These are phyloP conservation scores for Antrodiella citrinella DNA, from an alignment of 768 basidiomycete species.

Conservation along the genomic window DNA sequence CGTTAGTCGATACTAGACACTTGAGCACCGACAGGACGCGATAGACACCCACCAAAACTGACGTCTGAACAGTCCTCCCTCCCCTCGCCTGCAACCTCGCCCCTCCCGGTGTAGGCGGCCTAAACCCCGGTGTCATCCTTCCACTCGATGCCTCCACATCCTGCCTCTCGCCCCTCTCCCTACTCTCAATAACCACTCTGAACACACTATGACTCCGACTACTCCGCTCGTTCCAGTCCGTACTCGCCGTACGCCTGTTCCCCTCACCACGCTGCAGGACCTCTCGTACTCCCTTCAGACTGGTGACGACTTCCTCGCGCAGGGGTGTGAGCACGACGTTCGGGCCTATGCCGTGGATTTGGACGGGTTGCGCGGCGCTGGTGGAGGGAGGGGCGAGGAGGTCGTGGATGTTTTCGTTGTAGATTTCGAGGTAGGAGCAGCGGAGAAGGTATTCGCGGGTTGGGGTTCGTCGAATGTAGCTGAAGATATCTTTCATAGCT, in stretches of 20 bases:
- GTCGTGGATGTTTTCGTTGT: slow-evolving; percentile 87
- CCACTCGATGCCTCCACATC: slow-evolving; percentile 40
- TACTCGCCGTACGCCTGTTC: slow-evolving; percentile 83
- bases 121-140: slow-evolving; percentile 44
- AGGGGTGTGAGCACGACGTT: slow-evolving; percentile 67
- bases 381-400: slow-evolving; percentile 67
- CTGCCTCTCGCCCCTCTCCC: slow-evolving; percentile 47
- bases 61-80: slow-evolving; percentile 72
- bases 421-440: slow-evolving; percentile 95
- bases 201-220: slow-evolving; percentile 94
- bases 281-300: slow-evolving; percentile 76
- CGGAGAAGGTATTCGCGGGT: slow-evolving; percentile 88
- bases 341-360: slow-evolving; percentile 61
- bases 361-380: slow-evolving; percentile 49
- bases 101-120: slow-evolving; percentile 47
- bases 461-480: slow-evolving; percentile 68
- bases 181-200: slow-evolving; percentile 83
- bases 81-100: slow-evolving; percentile 69
- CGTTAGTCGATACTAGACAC: neutral
- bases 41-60: slow-evolving; percentile 64
- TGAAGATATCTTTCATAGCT: slow-evolving; percentile 88
- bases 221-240: slow-evolving; percentile 98
- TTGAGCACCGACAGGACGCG: too few species aligned
- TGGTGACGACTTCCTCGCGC: slow-evolving; percentile 90
- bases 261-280: slow-evolving; percentile 82